phyloP scores from a whole-genome alignment of 2,329 filamentous ascomycete species.

The Monosporascus sp. region DNA sequence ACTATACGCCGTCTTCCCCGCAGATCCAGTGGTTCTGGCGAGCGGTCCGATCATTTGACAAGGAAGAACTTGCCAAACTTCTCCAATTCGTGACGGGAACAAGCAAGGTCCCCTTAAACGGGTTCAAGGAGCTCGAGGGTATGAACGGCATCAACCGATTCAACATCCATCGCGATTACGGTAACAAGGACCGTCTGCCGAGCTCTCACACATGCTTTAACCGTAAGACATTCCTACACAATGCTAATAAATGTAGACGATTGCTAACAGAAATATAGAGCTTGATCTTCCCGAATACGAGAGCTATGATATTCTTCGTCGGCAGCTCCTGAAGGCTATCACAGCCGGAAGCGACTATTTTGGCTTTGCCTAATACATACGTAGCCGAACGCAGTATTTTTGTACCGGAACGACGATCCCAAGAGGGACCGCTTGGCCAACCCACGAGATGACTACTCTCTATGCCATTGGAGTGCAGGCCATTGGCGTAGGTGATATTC shows the following conservation, averaged over 20 bases:
- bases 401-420: conserved; percentile 11
- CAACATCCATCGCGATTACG: conserved; percentile 98
- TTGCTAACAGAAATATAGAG: conserved; percentile 53
- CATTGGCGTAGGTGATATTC: conserved; percentile 9
- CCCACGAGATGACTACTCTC: conserved; percentile 4
- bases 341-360: conserved; percentile 98
- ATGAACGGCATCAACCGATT: conserved; percentile 98
- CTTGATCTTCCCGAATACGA: conserved; percentile 98
- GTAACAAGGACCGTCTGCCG: conserved; percentile 89
- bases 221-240: conserved; percentile 58
- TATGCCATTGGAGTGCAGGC: conserved; percentile 26
- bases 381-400: conserved; percentile 5
- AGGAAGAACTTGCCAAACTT: conserved; percentile 95
- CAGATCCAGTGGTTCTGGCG: conserved; percentile 99
- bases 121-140: conserved; percentile 97
- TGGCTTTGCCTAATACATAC: conserved; percentile 72
- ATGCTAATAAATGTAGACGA: conserved; percentile 1
- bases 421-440: conserved; percentile 5
- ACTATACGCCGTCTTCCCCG: conserved; percentile 87
- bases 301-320: conserved; percentile 83
- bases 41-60: conserved; percentile 93
- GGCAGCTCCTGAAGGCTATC: conserved; percentile 89
- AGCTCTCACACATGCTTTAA: conserved; percentile 99
- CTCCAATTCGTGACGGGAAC: conserved; percentile 98
- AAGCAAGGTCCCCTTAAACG: conserved; percentile 95